Conservation (phyloP, 176 grass and related monocot genomes). For the Leersia perrieri region DNA sequence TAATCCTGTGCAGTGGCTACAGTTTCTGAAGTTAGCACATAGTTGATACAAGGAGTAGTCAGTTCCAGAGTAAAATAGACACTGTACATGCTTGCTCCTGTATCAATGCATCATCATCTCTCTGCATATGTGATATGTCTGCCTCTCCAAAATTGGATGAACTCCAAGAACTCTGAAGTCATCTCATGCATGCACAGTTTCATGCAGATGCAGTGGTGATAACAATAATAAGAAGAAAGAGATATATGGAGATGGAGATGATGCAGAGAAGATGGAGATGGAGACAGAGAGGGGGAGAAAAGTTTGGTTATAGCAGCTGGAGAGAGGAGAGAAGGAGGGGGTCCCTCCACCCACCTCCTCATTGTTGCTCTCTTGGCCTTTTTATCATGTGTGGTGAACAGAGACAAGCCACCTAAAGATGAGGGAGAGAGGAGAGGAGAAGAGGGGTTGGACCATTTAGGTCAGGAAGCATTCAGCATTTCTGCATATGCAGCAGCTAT, state of each 20-base stretch:
- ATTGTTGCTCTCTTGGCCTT: neutral
- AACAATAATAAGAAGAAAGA: conserved; percentile 22
- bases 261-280: neutral
- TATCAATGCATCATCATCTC: too few relatives aligned
- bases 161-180: neutral
- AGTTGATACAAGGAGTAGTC: neutral
- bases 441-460: conserved; percentile 37
- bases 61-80: neutral
- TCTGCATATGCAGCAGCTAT: neutral
- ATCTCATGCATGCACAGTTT: conserved; percentile 23
- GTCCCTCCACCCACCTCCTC: conserved; percentile 37
- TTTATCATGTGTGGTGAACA: conserved; percentile 54
- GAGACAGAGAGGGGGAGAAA: neutral
- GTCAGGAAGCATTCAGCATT: conserved; percentile 41
- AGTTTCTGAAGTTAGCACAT: neutral
- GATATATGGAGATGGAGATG: neutral
- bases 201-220: conserved; percentile 20
- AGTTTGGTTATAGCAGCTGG: neutral
- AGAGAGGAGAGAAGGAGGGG: neutral
- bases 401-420: conserved; percentile 58
- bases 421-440: neutral
- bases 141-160: neutral
- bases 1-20: neutral
- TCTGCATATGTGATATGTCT: neutral
- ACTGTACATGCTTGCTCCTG: too few relatives aligned